These are phyloP conservation scores for Cornus suecica DNA, from an alignment of 148 eudicot species.

Conservation along the genomic window DNA sequence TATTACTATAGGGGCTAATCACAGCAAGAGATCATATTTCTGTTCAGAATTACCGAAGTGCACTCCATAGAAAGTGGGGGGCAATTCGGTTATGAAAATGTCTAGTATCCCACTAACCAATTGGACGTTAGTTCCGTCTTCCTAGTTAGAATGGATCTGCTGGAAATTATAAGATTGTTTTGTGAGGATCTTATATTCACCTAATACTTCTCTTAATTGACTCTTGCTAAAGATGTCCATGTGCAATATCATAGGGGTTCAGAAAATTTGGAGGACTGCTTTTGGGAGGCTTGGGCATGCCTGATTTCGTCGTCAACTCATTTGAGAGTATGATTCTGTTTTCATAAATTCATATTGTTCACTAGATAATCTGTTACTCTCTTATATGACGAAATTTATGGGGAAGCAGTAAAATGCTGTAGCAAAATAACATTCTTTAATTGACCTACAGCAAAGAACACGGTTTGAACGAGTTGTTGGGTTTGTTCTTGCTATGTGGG, in stretches of 20 bases:
- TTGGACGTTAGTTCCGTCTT: too few relatives aligned
- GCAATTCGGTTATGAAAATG: too few relatives aligned
- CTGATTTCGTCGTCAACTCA: conserved; percentile 81
- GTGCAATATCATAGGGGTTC: conserved; percentile 48
- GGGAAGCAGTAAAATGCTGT: background rate
- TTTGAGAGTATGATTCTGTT: conserved; percentile 56
- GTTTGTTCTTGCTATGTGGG: conserved; percentile 97
- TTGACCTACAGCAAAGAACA: conserved; percentile 69
- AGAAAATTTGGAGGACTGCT: conserved; percentile 85
- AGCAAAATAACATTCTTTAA: background rate
- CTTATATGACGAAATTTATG: conserved; percentile 4
- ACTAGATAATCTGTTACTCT: conserved; percentile 1
- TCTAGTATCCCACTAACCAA: too few relatives aligned
- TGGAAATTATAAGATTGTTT: background rate
- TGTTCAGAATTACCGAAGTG: too few relatives aligned
- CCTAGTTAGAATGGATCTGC: background rate
- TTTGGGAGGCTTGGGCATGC: conserved; percentile 99
- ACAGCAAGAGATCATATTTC: too few relatives aligned
- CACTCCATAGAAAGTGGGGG: too few relatives aligned
- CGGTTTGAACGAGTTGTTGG: conserved; percentile 85
- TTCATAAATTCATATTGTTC: conserved; percentile 15
- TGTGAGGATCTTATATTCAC: background rate
- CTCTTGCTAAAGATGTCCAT: background rate
- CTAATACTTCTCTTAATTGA: background rate
- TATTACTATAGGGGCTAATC: too few relatives aligned